phyloP scores from a whole-genome alignment of 2,329 filamentous ascomycete species.

The Aspergillus hiratsukae region DNA sequence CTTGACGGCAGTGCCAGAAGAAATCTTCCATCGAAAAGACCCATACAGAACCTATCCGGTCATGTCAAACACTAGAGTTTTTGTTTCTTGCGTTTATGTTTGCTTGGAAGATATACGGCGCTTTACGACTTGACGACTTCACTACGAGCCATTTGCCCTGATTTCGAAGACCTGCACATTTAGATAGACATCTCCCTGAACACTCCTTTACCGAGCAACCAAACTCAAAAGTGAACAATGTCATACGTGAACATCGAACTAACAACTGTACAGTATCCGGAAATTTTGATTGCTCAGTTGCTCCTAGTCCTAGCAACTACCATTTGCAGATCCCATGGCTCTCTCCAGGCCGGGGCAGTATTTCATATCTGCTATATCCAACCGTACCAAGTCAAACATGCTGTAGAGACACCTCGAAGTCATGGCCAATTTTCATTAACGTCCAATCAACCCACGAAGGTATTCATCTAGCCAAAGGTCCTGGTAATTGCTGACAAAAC shows the following conservation, averaged over 20 bases:
- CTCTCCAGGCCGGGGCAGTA: background rate
- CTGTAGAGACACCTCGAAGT: no score
- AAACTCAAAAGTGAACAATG: background rate
- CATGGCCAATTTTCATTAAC: no score
- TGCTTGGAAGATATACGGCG: background rate
- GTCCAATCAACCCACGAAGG: no score
- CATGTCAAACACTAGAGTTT: background rate
- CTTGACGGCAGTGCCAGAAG: background rate
- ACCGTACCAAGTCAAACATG: background rate
- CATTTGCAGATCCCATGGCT: background rate
- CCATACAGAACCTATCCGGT: background rate
- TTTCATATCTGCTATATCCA: background rate
- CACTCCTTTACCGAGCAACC: background rate
- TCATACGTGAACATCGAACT: background rate
- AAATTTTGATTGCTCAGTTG: background rate
- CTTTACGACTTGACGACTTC: background rate
- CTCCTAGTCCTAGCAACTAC: background rate
- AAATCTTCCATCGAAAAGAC: background rate
- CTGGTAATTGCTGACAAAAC: conserved; percentile 38
- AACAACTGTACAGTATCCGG: background rate
- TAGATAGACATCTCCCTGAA: background rate
- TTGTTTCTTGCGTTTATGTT: background rate
- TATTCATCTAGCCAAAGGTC: conserved; percentile 24
- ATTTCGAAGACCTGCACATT: background rate
- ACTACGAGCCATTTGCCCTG: background rate